These are phyloP conservation scores for Cardiospermum halicacabum DNA, from an alignment of 345 rosid species.

Conservation along the genomic window DNA sequence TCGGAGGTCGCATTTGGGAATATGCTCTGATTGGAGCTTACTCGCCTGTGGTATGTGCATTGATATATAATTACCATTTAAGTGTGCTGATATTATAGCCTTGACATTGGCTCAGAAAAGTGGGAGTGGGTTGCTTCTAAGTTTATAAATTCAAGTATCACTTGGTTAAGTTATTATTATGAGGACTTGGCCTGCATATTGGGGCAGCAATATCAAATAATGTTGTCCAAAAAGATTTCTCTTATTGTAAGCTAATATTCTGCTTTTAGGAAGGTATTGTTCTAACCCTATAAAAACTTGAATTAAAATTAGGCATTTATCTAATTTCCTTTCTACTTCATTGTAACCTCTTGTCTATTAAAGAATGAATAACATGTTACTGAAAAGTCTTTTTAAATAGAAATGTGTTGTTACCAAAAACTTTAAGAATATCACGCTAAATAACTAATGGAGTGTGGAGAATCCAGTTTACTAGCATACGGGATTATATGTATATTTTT, in stretches of 20 bases:
- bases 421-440: too few species aligned
- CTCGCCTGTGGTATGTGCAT: constrained; percentile 83
- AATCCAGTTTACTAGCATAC: neutral
- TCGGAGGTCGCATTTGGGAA: constrained; percentile 92
- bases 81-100: neutral
- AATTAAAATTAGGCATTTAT: neutral
- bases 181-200: neutral
- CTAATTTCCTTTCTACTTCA: neutral
- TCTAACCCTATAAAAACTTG: neutral
- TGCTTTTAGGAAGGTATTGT: neutral
- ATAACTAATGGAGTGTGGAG: neutral
- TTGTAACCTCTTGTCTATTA: neutral
- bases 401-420: too few species aligned
- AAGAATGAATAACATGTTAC: neutral
- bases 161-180: neutral
- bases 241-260: neutral
- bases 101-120: neutral
- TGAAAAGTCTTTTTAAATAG: neutral
- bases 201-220: neutral
- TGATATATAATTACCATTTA: neutral
- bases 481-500: neutral
- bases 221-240: neutral
- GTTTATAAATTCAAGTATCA: neutral
- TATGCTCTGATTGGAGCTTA: constrained; percentile 59
- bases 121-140: neutral